Base-by-base conservation (phyloP, 73 alveolate species). In the Tetrahymena elliotti region DNA sequence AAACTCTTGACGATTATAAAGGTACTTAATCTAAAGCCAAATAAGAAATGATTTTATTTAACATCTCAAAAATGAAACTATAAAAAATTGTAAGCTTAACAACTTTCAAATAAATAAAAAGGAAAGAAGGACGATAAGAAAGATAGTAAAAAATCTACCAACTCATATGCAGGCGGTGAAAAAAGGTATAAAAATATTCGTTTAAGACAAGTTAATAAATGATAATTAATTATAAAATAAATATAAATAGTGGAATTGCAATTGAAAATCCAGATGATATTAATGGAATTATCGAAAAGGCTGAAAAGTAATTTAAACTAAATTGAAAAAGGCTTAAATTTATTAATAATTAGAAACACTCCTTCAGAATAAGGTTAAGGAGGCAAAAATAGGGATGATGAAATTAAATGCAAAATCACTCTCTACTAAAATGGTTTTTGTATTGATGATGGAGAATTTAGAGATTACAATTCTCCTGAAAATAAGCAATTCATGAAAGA, bases 101-200 rank as follows among this genome's bases (percentile, higher is more conserved):
- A 27, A n/a, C 18, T 22, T 68, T 1, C 33, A 10, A 27, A 4
- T 24, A 18, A n/a, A 68, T 68, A 10, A 18, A 68, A 68, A 68
- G 88, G 88, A 27, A 68, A 68, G 88, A 94, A 94, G 83, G 93
- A 53, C 34, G 95, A 94, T 6, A 88, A 94, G 33, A 47, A 94
- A 31, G 54, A 94, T 22, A 84, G 41, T 53, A 94, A 94, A 92
- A 96, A 97, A 95, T 93, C 47, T 4, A 96, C 94, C 22, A 96
- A 95, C 94, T 96, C 98, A 24, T 97, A 97, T 93, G 97, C 99
- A 18, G 99, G 99, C 34, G 99, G 99, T 20, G 96, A 94, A 94
- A 94, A 94, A 54, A 94, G 96, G 96, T 94, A 34, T n/a, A 20
- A 0, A 5, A n/a, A 27, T 15, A 40, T 40, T 40, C 15, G n/a